A percentile compares a stretch with the other conserved stretches of the same genome.
Conservation (phyloP, 805 yeast species). For the Metschnikowia borealis region DNA sequence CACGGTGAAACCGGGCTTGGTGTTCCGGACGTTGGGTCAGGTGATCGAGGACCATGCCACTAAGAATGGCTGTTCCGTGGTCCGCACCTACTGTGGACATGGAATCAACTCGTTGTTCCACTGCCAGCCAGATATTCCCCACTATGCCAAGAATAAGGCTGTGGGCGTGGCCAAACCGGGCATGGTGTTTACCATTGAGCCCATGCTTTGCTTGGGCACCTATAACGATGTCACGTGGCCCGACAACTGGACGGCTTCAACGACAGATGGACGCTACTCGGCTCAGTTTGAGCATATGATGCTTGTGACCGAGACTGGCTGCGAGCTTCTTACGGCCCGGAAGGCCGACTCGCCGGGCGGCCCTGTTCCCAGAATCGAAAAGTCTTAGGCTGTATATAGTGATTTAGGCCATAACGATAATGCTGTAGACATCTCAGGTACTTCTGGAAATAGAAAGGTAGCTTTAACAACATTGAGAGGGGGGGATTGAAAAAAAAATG, state of each 20-base stretch:
- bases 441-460: not conserved
- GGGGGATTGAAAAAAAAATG: constrained; percentile 26
- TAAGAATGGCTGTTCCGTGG: constrained; percentile 76
- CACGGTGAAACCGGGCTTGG: constrained; percentile 84
- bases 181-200: constrained; percentile 95
- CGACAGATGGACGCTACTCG: constrained; percentile 82
- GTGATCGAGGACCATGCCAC: constrained; percentile 83
- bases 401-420: not conserved
- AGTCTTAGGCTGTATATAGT: not conserved
- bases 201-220: constrained; percentile 88
- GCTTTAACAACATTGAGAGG: too few species aligned
- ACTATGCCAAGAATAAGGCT: constrained; percentile 89
- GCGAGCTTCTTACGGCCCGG: constrained; percentile 84
- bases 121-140: constrained; percentile 89
- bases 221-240: constrained; percentile 89
- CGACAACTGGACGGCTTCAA: constrained; percentile 93
- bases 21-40: constrained; percentile 83
- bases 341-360: constrained; percentile 86
- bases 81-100: constrained; percentile 89
- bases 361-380: constrained; percentile 47
- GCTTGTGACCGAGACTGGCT: constrained; percentile 89
- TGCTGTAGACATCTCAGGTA: not conserved
- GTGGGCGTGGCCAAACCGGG: constrained; percentile 94
- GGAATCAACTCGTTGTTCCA: constrained; percentile 88
- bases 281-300: constrained; percentile 97